These are phyloP conservation scores for Otatea glauca DNA, from an alignment of 176 grass and related monocot genomes.

Conservation along the genomic window DNA sequence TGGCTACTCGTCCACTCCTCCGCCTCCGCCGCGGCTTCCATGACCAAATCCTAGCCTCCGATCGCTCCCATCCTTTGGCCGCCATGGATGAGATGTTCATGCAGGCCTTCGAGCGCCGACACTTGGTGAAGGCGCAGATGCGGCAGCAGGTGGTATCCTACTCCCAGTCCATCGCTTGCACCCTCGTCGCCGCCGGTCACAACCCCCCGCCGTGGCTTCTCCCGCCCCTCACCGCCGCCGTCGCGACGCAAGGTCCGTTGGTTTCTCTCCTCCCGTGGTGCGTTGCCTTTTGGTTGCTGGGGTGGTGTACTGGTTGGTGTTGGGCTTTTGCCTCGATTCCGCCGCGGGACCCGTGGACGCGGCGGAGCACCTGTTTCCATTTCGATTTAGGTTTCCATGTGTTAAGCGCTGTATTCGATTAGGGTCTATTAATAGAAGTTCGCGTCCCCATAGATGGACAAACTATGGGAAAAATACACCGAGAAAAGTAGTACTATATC, in stretches of 20 bases:
- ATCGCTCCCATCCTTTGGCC: not conserved
- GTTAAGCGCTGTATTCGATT: not conserved
- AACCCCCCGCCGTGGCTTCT: conserved; percentile 54
- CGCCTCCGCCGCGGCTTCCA: not conserved
- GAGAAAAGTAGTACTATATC: not conserved
- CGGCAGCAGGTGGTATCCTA: conserved; percentile 54
- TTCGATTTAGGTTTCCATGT: not conserved
- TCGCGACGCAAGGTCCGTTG: not conserved
- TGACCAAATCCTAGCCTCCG: conserved; percentile 36
- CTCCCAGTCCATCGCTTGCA: conserved; percentile 49
- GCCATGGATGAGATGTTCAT: conserved; percentile 67
- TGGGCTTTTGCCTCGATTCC: not conserved
- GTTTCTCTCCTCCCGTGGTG: not conserved
- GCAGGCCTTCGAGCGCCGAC: conserved; percentile 58
- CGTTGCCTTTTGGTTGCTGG: not conserved
- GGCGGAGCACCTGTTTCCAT: not conserved
- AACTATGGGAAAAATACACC: not conserved
- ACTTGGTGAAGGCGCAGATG: conserved; percentile 54
- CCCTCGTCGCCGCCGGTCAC: conserved; percentile 50
- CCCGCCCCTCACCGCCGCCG: not conserved
- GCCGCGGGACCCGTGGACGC: not conserved
- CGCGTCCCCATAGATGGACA: not conserved
- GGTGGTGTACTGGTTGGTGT: not conserved
- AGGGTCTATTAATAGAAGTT: not conserved
- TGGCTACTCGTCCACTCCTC: too few relatives aligned